Evolutionary conservation across 441 rosid species (phyloP).

Genomic region (Gossypium schwendimanii): DNA sequence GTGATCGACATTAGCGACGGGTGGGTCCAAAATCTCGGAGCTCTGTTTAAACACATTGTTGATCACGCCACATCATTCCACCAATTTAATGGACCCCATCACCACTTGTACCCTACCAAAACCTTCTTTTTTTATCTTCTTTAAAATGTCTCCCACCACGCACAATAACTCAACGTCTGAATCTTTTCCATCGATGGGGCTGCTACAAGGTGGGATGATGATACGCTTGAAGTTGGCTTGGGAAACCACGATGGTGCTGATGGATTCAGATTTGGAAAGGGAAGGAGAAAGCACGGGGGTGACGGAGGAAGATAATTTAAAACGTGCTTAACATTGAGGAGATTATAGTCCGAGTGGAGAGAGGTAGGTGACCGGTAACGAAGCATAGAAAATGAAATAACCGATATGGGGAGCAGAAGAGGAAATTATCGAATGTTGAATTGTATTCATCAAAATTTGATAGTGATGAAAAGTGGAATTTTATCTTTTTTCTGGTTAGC

Average conservation of each 20-base stretch:
- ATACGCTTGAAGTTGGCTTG: constrained; percentile 98
- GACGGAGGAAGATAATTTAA: constrained; percentile 50
- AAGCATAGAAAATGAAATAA: constrained; percentile 43
- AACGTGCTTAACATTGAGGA: constrained; percentile 54
- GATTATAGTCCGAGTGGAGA: constrained; percentile 45
- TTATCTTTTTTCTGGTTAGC: constrained; percentile 1
- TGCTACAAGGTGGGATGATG: constrained; percentile 35
- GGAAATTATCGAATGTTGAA: not conserved
- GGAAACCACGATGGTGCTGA: constrained; percentile 70
- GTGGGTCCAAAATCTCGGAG: constrained; percentile 64
- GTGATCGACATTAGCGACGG: constrained; percentile 73
- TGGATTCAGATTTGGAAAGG: constrained; percentile 63
- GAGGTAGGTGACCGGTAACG: constrained; percentile 36
- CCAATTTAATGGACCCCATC: constrained; percentile 79
- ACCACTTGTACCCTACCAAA: constrained; percentile 66
- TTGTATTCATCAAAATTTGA: not conserved
- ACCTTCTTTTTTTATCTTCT: constrained; percentile 81
- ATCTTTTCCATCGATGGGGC: not conserved
- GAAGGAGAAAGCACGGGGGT: constrained; percentile 51
- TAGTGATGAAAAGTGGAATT: not conserved
- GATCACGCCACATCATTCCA: constrained; percentile 64
- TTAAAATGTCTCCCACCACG: constrained; percentile 69
- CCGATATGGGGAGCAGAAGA: constrained; percentile 30
- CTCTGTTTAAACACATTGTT: constrained; percentile 57
- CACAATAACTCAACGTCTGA: constrained; percentile 57